These are phyloP conservation scores for Syzygium syzygioides DNA, from an alignment of 441 rosid species.

Conservation along the genomic window DNA sequence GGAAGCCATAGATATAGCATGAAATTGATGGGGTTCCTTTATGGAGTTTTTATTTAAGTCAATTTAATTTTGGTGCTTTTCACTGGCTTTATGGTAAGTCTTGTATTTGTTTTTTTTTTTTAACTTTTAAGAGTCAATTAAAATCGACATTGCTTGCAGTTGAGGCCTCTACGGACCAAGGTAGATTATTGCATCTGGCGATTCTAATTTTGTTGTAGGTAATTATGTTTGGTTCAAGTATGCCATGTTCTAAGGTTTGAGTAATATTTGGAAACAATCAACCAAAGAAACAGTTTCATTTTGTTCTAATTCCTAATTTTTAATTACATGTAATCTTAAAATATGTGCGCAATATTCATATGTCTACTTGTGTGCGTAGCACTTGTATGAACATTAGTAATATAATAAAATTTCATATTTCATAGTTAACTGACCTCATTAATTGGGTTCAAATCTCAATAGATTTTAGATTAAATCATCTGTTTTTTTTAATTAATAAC, in stretches of 20 bases:
- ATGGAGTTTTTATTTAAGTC: not conserved
- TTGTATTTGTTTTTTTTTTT: too few relatives aligned
- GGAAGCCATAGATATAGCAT: not conserved
- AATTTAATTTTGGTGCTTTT: not conserved
- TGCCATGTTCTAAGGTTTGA: not conserved
- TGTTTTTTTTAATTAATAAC: too few relatives aligned
- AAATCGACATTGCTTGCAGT: too few relatives aligned
- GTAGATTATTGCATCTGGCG: not conserved
- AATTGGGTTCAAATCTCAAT: not conserved
- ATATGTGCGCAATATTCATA: not conserved
- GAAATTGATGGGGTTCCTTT: not conserved
- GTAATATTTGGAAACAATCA: not conserved
- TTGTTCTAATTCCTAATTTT: not conserved
- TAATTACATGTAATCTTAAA: not conserved
- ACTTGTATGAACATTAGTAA: fast-evolving
- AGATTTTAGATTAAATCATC: not conserved
- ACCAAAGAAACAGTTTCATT: not conserved
- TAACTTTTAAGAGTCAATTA: too few relatives aligned
- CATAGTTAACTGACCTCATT: not conserved
- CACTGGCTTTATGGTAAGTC: not conserved
- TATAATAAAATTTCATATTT: too few relatives aligned
- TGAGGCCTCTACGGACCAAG: not conserved
- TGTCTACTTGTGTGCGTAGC: not conserved
- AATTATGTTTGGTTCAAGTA: not conserved
- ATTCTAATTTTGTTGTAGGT: too few relatives aligned